These are phyloP conservation scores for Amylocystis lapponica DNA, from an alignment of 768 basidiomycete genomes.

Conservation along the genomic window DNA sequence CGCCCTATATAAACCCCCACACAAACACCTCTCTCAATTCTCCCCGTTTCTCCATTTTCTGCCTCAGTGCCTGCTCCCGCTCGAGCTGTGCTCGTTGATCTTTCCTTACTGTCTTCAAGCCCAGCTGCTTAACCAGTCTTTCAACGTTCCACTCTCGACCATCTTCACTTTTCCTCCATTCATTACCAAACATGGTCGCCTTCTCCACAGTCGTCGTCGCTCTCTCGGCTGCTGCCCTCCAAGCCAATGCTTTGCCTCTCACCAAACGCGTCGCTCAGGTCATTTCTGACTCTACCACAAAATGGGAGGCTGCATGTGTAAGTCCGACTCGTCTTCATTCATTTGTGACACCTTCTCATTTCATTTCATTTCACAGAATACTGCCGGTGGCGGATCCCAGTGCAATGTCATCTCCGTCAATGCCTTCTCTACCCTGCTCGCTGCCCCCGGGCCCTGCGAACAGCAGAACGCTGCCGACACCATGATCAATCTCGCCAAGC, in stretches of 20 bases:
- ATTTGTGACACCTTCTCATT: background rate
- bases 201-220: slow-evolving; percentile 29
- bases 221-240: slow-evolving; percentile 23
- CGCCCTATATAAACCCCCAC: slow-evolving; percentile 1
- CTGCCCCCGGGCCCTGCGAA: slow-evolving; percentile 33
- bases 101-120: slow-evolving; percentile 1
- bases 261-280: slow-evolving; percentile 44
- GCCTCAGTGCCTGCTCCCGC: background rate
- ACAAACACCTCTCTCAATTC: background rate
- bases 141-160: background rate
- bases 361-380: slow-evolving; percentile 28
- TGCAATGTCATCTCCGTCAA: slow-evolving; percentile 54
- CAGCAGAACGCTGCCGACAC: slow-evolving; percentile 45
- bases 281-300: slow-evolving; percentile 39
- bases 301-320: slow-evolving; percentile 52
- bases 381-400: slow-evolving; percentile 49
- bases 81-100: slow-evolving; percentile 6
- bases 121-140: background rate
- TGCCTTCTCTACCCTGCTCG: slow-evolving; percentile 56
- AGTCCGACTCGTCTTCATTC: slow-evolving; percentile 15
- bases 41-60: background rate
- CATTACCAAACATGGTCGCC: slow-evolving; percentile 18
- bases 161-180: background rate
- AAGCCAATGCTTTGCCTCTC: slow-evolving; percentile 26
- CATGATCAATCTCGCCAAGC: slow-evolving; percentile 46